These are phyloP conservation scores for Cystofilobasidium bisporidii DNA, from an alignment of 768 basidiomycete species.

Conservation along the genomic window DNA sequence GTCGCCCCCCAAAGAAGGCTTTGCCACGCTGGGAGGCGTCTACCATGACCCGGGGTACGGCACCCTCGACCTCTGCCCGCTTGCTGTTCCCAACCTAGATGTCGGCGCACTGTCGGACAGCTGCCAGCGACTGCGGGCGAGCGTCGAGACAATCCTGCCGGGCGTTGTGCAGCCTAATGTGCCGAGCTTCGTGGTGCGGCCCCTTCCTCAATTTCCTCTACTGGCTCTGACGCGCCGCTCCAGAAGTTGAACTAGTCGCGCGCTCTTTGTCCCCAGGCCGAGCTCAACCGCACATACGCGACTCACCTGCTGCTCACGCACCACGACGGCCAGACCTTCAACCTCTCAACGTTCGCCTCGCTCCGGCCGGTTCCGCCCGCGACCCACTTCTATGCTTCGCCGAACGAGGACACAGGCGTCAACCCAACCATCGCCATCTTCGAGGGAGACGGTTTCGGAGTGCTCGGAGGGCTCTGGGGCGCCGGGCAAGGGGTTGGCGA, in stretches of 20 bases:
- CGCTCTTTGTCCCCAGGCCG: not conserved
- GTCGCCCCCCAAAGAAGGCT: not conserved
- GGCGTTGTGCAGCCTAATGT: not conserved
- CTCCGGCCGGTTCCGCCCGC: not conserved
- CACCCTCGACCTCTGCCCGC: constrained; percentile 13
- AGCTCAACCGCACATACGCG: constrained; percentile 13
- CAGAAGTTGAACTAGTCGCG: no score
- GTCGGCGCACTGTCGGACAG: not conserved
- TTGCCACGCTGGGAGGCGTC: constrained; percentile 13
- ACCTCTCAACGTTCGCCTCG: not conserved
- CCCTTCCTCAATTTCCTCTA: not conserved
- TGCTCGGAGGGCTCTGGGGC: constrained; percentile 11
- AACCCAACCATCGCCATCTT: not conserved
- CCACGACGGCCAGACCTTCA: constrained; percentile 8
- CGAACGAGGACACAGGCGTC: not conserved
- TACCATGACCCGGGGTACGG: constrained; percentile 28
- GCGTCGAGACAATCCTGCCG: not conserved
- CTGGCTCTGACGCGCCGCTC: no score
- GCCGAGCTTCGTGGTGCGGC: constrained; percentile 2
- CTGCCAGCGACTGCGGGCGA: not conserved
- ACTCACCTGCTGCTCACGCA: constrained; percentile 20
- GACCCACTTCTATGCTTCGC: not conserved
- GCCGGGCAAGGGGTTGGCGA: not conserved
- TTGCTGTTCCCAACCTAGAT: not conserved
- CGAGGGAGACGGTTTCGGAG: not conserved